Evolutionary conservation across 164 flowering plant genomes (phyloP).

Genomic region (Piper longum): DNA sequence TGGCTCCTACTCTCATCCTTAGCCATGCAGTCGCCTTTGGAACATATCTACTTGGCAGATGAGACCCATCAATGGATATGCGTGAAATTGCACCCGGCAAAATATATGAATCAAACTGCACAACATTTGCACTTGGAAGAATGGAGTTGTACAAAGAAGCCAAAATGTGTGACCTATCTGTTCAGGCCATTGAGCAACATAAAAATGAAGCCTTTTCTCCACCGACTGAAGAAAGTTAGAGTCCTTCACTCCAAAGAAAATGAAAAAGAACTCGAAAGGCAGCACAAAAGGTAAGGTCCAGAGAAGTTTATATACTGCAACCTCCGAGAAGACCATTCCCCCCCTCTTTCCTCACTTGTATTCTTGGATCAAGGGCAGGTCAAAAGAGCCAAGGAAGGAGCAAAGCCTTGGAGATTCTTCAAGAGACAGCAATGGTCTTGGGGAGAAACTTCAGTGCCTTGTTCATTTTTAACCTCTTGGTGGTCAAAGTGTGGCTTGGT

Average conservation of each 20-base stretch:
- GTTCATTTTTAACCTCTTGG: conserved; percentile 7
- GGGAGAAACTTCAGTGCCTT: background rate
- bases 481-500: conserved; percentile 12
- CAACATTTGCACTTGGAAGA: background rate
- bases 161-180: background rate
- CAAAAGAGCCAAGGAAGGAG: conserved; percentile 1
- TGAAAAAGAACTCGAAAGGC: background rate
- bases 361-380: conserved; percentile 7
- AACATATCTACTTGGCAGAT: background rate
- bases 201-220: background rate
- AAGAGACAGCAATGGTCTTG: conserved; percentile 6
- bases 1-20: background rate
- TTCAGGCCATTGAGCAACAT: background rate
- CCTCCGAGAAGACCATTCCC: background rate
- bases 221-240: background rate
- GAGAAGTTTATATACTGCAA: background rate
- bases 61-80: too few relatives aligned
- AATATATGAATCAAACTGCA: background rate
- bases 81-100: too few relatives aligned
- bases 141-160: background rate
- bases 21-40: background rate
- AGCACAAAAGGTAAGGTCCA: background rate
- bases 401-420: conserved; percentile 2
- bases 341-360: background rate
- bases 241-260: background rate